A percentile compares a stretch with the other conserved stretches of the same genome.
Conservation (phyloP, 192 early-diverging fungal genomes). For the Coemansia sp. region DNA sequence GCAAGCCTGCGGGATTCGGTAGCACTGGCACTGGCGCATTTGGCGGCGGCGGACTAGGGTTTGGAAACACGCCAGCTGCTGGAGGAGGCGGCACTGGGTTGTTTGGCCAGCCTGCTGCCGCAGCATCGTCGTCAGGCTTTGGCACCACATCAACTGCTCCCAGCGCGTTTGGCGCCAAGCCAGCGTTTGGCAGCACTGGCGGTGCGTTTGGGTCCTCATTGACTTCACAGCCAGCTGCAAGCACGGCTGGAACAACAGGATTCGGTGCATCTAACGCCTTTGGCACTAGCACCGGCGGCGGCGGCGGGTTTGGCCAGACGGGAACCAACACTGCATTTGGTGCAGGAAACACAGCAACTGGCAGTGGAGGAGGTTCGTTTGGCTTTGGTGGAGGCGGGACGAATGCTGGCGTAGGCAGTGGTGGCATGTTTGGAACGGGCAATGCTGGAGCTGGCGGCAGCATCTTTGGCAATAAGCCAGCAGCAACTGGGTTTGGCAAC, state of each 20-base stretch:
- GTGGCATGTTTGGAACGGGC: conserved; percentile 11
- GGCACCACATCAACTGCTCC: conserved; percentile 15
- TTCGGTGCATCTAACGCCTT: conserved; percentile 12
- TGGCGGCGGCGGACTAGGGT: neutral
- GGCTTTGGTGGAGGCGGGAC: conserved; percentile 23
- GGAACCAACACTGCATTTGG: conserved; percentile 30
- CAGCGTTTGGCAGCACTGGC: conserved; percentile 18
- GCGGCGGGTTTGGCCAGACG: conserved; percentile 31
- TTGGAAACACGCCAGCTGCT: conserved; percentile 17
- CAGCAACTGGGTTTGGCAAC: conserved; percentile 16
- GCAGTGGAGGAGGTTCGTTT: conserved; percentile 1
- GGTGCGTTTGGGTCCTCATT: conserved; percentile 12
- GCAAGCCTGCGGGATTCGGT: conserved; percentile 17
- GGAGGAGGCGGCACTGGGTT: conserved; percentile 5
- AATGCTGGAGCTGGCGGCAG: conserved; percentile 16
- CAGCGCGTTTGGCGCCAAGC: conserved; percentile 9
- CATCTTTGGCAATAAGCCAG: conserved; percentile 14
- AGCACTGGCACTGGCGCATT: conserved; percentile 1
- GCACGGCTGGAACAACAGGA: conserved; percentile 16
- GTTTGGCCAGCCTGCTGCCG: conserved; percentile 31
- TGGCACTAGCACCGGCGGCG: conserved; percentile 12
- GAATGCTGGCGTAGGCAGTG: conserved; percentile 23
- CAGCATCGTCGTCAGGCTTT: conserved; percentile 21
- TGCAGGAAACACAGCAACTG: conserved; percentile 21
- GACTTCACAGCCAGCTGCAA: conserved; percentile 4